Conservation (phyloP, 1,284 basidiomycete species). For the Golubevia sp. region DNA sequence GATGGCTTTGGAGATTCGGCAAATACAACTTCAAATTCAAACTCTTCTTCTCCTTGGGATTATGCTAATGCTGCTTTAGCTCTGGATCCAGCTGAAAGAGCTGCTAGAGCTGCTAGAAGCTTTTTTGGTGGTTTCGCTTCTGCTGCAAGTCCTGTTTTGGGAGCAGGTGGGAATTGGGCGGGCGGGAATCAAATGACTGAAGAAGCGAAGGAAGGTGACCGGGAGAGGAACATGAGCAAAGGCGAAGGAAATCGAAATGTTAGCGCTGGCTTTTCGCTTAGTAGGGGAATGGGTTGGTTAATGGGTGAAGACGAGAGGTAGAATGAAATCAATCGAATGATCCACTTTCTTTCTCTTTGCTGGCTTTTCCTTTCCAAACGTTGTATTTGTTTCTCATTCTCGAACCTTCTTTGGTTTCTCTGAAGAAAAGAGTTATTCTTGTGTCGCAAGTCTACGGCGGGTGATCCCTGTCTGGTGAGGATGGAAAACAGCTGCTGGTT, state of each 20-base stretch:
- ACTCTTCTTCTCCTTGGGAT: not conserved
- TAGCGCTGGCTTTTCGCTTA: slow-evolving; percentile 65
- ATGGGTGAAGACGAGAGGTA: too few relatives aligned
- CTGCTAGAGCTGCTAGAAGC: not conserved
- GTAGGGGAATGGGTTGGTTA: too few relatives aligned
- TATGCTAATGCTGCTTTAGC: not conserved
- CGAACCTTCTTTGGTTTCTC: too few relatives aligned
- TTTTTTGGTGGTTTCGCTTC: not conserved
- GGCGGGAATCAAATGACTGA: not conserved
- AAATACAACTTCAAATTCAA: not conserved
- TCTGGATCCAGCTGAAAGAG: not conserved
- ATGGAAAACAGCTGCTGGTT: too few relatives aligned
- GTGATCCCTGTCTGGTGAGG: too few relatives aligned
- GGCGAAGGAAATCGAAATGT: slow-evolving; percentile 71
- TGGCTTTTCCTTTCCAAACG: too few relatives aligned
- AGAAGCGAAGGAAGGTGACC: slow-evolving; percentile 22
- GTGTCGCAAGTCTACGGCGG: too few relatives aligned
- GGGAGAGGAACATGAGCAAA: slow-evolving; percentile 72
- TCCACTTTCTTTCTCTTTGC: too few relatives aligned
- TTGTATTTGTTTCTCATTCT: too few relatives aligned
- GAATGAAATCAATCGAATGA: too few relatives aligned
- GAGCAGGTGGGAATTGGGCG: not conserved
- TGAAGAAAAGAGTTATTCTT: too few relatives aligned
- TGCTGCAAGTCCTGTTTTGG: not conserved
- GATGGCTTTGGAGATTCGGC: not conserved